These are phyloP conservation scores for Phoenix dactylifera DNA, from an alignment of 176 grass and related monocot species.

Conservation along the genomic window DNA sequence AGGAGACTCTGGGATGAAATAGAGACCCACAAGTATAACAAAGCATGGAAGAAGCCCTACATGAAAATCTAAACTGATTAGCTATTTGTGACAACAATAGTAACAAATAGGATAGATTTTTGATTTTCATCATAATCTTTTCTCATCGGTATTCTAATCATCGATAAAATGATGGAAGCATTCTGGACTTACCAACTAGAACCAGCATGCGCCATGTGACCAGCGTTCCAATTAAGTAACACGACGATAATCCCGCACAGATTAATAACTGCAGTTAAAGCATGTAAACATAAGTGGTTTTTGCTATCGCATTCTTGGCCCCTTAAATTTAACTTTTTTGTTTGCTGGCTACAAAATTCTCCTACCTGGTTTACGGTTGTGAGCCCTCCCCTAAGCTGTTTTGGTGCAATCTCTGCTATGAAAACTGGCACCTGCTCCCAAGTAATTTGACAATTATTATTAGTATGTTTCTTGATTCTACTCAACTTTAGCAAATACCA, in stretches of 20 bases:
- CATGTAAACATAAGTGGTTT: conserved; percentile 1
- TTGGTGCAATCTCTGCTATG: conserved; percentile 64
- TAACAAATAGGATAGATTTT: no score
- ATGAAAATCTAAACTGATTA: neutral
- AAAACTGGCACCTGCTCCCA: conserved; percentile 47
- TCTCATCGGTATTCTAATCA: no score
- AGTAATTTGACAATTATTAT: neutral
- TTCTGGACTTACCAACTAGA: conserved; percentile 16
- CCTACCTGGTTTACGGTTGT: conserved; percentile 49
- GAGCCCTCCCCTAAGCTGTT: conserved; percentile 42
- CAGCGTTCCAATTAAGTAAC: conserved; percentile 34
- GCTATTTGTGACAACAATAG: no score
- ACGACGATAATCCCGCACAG: conserved; percentile 25
- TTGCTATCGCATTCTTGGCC: neutral
- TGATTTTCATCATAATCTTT: no score
- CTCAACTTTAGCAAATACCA: no score
- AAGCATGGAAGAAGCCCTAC: conserved; percentile 45
- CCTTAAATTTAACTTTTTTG: no score
- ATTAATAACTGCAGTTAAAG: conserved; percentile 29
- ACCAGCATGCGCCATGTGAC: conserved; percentile 40
- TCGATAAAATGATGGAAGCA: no score
- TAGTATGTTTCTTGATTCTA: no score
- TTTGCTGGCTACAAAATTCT: no score
- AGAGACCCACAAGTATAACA: conserved; percentile 33
- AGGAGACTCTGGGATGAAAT: conserved; percentile 55